Conservation (phyloP, 2,329 filamentous ascomycete genomes). For the Sclerotinia spermophila region DNA sequence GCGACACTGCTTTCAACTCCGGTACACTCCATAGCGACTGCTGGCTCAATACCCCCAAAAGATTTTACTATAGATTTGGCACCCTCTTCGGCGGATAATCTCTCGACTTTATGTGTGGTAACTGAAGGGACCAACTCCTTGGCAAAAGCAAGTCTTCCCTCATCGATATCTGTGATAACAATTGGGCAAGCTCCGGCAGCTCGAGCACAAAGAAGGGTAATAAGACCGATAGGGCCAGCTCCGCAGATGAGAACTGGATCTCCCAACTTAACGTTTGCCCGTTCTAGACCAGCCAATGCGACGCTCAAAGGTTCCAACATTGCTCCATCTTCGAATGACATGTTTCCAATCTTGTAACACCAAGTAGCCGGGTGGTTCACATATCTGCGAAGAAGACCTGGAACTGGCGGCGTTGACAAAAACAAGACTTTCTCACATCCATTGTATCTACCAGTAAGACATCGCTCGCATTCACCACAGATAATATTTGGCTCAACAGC, state of each 20-base stretch:
- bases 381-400: constrained; percentile 83
- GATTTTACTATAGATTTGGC: constrained; percentile 63
- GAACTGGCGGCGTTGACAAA: constrained; percentile 84
- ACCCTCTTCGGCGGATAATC: constrained; percentile 64
- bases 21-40: constrained; percentile 85
- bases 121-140: constrained; percentile 77
- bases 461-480: constrained; percentile 86
- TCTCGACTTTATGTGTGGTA: constrained; percentile 74
- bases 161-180: constrained; percentile 92
- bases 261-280: constrained; percentile 75
- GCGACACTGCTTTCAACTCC: constrained; percentile 88
- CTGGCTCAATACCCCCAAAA: constrained; percentile 77
- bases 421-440: constrained; percentile 85
- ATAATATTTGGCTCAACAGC: constrained; percentile 93
- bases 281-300: constrained; percentile 81
- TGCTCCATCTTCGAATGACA: constrained; percentile 88
- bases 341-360: constrained; percentile 93
- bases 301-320: constrained; percentile 89
- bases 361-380: constrained; percentile 91
- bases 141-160: constrained; percentile 78
- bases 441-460: constrained; percentile 90
- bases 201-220: constrained; percentile 77
- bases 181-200: constrained; percentile 88
- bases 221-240: constrained; percentile 88
- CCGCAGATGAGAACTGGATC: constrained; percentile 88